These are phyloP conservation scores for Aspergillus tubingensis DNA, from an alignment of 2,329 filamentous ascomycete species.

Conservation along the genomic window DNA sequence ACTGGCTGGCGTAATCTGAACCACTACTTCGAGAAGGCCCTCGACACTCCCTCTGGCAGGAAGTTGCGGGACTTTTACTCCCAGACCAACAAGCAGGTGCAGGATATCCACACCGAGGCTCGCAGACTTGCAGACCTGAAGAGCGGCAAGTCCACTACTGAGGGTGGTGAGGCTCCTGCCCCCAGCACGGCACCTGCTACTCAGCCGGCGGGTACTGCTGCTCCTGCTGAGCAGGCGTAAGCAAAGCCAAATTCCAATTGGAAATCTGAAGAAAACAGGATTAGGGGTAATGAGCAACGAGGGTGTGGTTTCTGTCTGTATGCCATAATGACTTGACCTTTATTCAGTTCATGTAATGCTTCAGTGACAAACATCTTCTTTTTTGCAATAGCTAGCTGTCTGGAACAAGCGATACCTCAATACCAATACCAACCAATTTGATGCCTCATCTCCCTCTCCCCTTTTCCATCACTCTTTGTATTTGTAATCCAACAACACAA, in stretches of 20 bases:
- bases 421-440: neutral
- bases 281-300: neutral
- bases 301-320: neutral
- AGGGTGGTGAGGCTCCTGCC: constrained; percentile 35
- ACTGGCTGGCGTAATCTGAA: constrained; percentile 67
- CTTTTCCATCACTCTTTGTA: no score
- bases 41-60: constrained; percentile 82
- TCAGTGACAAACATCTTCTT: constrained; percentile 12
- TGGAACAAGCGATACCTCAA: constrained; percentile 14
- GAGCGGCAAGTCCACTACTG: constrained; percentile 53
- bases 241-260: neutral
- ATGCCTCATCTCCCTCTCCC: no score
- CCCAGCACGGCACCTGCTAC: constrained; percentile 26
- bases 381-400: constrained; percentile 14
- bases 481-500: no score
- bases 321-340: neutral
- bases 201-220: constrained; percentile 26
- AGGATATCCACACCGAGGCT: constrained; percentile 92
- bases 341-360: constrained; percentile 13
- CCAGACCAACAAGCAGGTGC: constrained; percentile 80
- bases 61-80: constrained; percentile 87
- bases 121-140: constrained; percentile 85
- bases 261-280: neutral
- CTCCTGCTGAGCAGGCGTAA: constrained; percentile 33
- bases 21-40: constrained; percentile 94